Base-by-base conservation (phyloP, 1,139 yeast species). In the Hanseniaspora sp. region DNA sequence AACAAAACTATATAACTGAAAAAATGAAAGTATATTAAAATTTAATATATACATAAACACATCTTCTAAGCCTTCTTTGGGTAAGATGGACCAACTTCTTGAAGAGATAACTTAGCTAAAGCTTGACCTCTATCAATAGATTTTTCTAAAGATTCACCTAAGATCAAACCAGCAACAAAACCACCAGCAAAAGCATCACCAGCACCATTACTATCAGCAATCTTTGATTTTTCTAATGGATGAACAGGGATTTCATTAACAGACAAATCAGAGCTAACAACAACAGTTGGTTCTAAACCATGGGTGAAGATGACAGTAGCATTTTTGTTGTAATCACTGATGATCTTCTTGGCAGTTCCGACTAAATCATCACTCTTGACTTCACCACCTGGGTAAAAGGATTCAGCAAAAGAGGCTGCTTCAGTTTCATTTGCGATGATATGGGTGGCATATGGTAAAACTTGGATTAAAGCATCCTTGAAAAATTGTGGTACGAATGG, bases 121-220 rank as follows among this genome's bases (percentile, higher is more conserved):
- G 97, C 90, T 74, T 90, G 97, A 62, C 98, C 99, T 71, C 83
- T 79, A 63, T 84, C 87, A 60, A 92, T 76, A 57, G 85, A 73
- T 53, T 78, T 73, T 48, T 74, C 73, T 57, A 88, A 68, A 37
- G 77, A 62, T 71, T 84, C 80, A 61, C 83, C 88, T 71, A 83
- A 74, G 56, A 86, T 95, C 62, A 90, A 73, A 58, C 90, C 94
- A 58, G 96, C 96, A 62, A 90, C 72, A 71, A 92, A 92, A 56
- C 98, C 99, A 67, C 95, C 95, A 57, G 97, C 98, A 68, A 92
- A 92, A 29, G 98, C 97, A 69, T 92, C 99, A 70, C 98, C 99
- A 48, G 98, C 98, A 75, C 98, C 98, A 73, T 92, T 92, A 67
- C 97, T 86, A 74, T 92, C 99, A 56, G 77, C 82, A 60, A 92